Percentiles rank a stretch among this genome's conserved stretches.
Conservation (phyloP, 495 filamentous ascomycete species). For the Lindgomyces ingoldianus region DNA sequence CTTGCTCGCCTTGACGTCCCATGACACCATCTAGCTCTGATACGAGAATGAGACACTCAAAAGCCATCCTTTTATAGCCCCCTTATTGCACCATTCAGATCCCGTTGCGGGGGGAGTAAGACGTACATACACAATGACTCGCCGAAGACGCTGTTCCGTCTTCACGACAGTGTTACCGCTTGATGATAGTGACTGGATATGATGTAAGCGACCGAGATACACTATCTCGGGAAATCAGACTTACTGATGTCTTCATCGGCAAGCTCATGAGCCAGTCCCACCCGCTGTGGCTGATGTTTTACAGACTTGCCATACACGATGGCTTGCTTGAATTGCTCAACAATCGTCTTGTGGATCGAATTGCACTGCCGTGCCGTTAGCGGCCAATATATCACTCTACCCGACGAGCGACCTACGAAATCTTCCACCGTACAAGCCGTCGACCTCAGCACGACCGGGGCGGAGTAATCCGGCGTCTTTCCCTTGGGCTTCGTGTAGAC, state of each 20-base stretch:
- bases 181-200: conserved; percentile 83
- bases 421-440: conserved; percentile 88
- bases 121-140: conserved; percentile 9
- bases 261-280: conserved; percentile 87
- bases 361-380: conserved; percentile 70
- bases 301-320: conserved; percentile 97
- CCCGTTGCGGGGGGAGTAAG: conserved; percentile 13
- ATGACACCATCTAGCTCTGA: conserved; percentile 22
- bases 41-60: conserved; percentile 36
- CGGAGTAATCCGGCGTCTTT: conserved; percentile 85
- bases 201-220: conserved; percentile 42
- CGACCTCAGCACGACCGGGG: conserved; percentile 84
- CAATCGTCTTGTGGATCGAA: conserved; percentile 91
- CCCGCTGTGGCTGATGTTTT: conserved; percentile 96
- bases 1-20: conserved; percentile 22
- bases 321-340: conserved; percentile 92
- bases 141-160: neutral
- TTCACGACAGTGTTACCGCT: conserved; percentile 60
- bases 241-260: conserved; percentile 96
- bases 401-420: conserved; percentile 67
- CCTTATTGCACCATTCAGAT: conserved; percentile 28
- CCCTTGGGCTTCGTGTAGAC: conserved; percentile 99
- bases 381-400: conserved; percentile 2
- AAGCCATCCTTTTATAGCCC: conserved; percentile 35
- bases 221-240: conserved; percentile 40